A percentile compares a stretch with the other conserved stretches of the same genome.
Evolutionary conservation across 2,329 filamentous ascomycete species (phyloP).

Genomic region (Chaetomium sp.): DNA sequence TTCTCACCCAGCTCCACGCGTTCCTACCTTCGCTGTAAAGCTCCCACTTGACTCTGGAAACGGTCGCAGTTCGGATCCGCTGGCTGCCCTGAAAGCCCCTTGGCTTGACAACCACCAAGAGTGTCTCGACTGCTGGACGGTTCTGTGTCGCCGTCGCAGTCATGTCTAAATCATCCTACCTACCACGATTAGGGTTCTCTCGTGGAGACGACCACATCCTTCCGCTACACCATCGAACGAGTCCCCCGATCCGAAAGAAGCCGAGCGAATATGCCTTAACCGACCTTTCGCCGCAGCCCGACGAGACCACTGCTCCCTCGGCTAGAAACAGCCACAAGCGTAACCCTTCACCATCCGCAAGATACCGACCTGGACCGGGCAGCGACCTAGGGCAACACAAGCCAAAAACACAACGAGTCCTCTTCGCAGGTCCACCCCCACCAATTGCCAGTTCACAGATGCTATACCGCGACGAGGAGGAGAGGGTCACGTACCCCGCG

Average conservation of each 20-base stretch:
- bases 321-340: too few species aligned
- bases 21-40: background rate
- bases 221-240: slow-evolving; percentile 24
- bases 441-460: slow-evolving; percentile 42
- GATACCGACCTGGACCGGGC: too few species aligned
- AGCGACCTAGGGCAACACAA: too few species aligned
- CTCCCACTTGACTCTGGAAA: too few species aligned
- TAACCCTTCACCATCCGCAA: too few species aligned
- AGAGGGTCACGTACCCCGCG: slow-evolving; percentile 7
- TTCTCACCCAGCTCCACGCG: too few species aligned
- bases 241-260: slow-evolving; percentile 25
- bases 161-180: slow-evolving; percentile 28
- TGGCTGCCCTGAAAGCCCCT: too few species aligned
- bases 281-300: slow-evolving; percentile 28
- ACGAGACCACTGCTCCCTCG: slow-evolving; percentile 9
- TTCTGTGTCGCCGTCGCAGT: background rate
- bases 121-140: background rate
- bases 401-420: slow-evolving; percentile 21
- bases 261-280: slow-evolving; percentile 31
- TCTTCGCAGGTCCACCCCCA: slow-evolving; percentile 46
- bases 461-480: slow-evolving; percentile 30
- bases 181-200: slow-evolving; percentile 27
- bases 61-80: too few species aligned
- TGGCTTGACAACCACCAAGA: background rate
- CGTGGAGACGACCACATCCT: slow-evolving; percentile 24